A percentile compares a stretch with the other conserved stretches of the same genome.
phyloP scores from a whole-genome alignment of 176 grass and related monocot species.

The Paspalum notatum region DNA sequence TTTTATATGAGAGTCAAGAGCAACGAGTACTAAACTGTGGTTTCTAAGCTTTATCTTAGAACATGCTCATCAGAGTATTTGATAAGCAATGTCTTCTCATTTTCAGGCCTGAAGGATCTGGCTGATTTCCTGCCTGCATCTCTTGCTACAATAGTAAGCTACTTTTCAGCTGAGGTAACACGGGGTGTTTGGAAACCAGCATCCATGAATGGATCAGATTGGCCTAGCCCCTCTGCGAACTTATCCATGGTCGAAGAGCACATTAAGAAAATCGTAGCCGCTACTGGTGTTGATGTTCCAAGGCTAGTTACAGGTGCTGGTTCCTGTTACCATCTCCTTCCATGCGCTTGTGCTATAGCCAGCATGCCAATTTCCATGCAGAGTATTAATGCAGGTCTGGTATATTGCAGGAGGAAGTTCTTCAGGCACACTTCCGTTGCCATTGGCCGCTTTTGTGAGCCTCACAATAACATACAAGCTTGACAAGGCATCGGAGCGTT shows the following conservation, averaged over 20 bases:
- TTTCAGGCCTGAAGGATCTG: slow-evolving; percentile 92
- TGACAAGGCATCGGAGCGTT: slow-evolving; percentile 91
- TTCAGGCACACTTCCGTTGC: slow-evolving; percentile 80
- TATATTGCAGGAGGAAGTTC: slow-evolving; percentile 73
- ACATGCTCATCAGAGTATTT: slow-evolving; percentile 19
- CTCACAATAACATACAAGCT: slow-evolving; percentile 98
- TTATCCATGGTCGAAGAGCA: slow-evolving; percentile 88
- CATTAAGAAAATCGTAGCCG: slow-evolving; percentile 93
- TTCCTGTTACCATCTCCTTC: slow-evolving; percentile 36
- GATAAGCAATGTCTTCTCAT: slow-evolving; percentile 12
- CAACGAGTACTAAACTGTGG: not conserved
- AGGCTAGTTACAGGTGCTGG: slow-evolving; percentile 85
- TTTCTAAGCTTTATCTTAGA: slow-evolving; percentile 1
- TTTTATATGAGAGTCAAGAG: slow-evolving; percentile 30
- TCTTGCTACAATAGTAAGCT: slow-evolving; percentile 88
- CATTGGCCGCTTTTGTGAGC: slow-evolving; percentile 92
- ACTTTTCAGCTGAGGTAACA: slow-evolving; percentile 96
- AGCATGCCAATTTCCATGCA: slow-evolving; percentile 24
- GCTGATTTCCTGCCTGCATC: slow-evolving; percentile 90
- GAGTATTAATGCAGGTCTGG: slow-evolving; percentile 40
- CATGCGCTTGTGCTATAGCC: not conserved
- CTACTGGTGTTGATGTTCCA: slow-evolving; percentile 91
- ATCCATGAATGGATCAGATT: slow-evolving; percentile 99
- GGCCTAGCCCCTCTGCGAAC: slow-evolving; percentile 93
- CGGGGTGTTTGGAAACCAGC: slow-evolving; percentile 97